phyloP scores from a whole-genome alignment of 164 flowering plant genomes.

The Nymphaea thermarum region DNA sequence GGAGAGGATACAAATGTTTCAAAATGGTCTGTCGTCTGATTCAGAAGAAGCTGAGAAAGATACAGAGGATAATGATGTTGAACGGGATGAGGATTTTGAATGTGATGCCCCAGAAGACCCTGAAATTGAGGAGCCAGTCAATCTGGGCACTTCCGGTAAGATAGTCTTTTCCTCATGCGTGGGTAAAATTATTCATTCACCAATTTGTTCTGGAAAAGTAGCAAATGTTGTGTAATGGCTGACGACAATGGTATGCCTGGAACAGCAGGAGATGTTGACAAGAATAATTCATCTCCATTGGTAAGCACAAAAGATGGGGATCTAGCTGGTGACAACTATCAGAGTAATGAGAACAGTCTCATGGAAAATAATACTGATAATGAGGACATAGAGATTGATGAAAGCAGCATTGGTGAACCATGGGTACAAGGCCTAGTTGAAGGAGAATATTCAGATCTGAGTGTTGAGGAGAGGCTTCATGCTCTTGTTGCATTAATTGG shows the following conservation, averaged over 20 bases:
- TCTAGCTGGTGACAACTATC: slow-evolving; percentile 14
- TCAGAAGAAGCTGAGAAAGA: slow-evolving; percentile 53
- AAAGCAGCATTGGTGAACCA: slow-evolving; percentile 55
- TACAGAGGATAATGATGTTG: slow-evolving; percentile 44
- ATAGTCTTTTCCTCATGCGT: slow-evolving; percentile 8
- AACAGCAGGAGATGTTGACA: slow-evolving; percentile 16
- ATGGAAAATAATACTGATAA: slow-evolving; percentile 18
- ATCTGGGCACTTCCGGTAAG: slow-evolving; percentile 18
- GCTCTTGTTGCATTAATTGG: slow-evolving; percentile 85
- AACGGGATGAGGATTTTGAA: slow-evolving; percentile 75
- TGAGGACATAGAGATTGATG: slow-evolving; percentile 60
- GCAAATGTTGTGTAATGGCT: slow-evolving; percentile 13
- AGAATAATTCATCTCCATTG: slow-evolving; percentile 17
- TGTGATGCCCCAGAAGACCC: slow-evolving; percentile 69
- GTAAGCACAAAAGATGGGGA: slow-evolving; percentile 20
- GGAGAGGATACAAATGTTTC: slow-evolving; percentile 51
- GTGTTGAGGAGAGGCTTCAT: slow-evolving; percentile 82
- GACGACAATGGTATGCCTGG: slow-evolving; percentile 5
- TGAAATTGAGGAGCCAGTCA: slow-evolving; percentile 47
- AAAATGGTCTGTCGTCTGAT: slow-evolving; percentile 43
- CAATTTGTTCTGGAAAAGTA: slow-evolving; percentile 18
- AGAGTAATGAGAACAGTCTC: slow-evolving; percentile 12
- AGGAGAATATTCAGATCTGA: slow-evolving; percentile 78
- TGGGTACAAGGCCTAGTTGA: slow-evolving; percentile 88
- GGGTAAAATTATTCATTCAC: slow-evolving; percentile 8